These are phyloP conservation scores for Debaryomycetaceae sp. DNA, from an alignment of 1,139 yeast species.

Conservation along the genomic window DNA sequence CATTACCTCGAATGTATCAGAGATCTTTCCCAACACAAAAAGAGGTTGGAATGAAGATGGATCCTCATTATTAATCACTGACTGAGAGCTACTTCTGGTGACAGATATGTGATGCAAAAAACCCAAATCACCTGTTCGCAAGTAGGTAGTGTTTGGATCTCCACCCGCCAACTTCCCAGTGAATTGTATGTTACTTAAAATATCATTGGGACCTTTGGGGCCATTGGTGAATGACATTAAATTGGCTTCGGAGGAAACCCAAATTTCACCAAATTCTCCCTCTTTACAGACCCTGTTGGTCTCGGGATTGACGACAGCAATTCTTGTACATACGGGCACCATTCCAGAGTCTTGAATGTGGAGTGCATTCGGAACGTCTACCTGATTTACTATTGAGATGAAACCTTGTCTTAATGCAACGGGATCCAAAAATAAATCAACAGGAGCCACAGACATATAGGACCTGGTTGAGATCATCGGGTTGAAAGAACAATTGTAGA, in stretches of 20 bases:
- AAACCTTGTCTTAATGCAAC: constrained; percentile 86
- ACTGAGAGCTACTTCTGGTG: constrained; percentile 27
- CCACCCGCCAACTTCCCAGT: constrained; percentile 59
- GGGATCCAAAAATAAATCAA: constrained; percentile 83
- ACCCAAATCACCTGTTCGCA: constrained; percentile 93
- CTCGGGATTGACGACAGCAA: constrained; percentile 94
- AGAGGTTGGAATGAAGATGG: constrained; percentile 65
- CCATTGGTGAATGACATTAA: constrained; percentile 60
- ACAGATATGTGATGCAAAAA: constrained; percentile 71
- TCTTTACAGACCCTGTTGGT: constrained; percentile 72
- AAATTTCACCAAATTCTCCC: constrained; percentile 97
- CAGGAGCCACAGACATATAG: constrained; percentile 84
- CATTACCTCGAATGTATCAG: constrained; percentile 85
- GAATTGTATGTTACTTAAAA: constrained; percentile 43
- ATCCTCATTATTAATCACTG: constrained; percentile 21
- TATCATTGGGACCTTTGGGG: constrained; percentile 45
- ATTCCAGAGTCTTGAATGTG: constrained; percentile 92
- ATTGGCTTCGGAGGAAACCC: constrained; percentile 92
- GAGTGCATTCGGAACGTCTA: constrained; percentile 62
- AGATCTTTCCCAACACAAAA: constrained; percentile 79
- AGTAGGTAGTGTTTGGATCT: constrained; percentile 58
- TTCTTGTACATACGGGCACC: constrained; percentile 91
- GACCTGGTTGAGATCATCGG: constrained; percentile 85
- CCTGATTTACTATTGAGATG: constrained; percentile 74
- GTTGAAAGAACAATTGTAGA: constrained; percentile 75